Conservation (phyloP, 139 green algal species). For the Coelastrella sp. region DNA sequence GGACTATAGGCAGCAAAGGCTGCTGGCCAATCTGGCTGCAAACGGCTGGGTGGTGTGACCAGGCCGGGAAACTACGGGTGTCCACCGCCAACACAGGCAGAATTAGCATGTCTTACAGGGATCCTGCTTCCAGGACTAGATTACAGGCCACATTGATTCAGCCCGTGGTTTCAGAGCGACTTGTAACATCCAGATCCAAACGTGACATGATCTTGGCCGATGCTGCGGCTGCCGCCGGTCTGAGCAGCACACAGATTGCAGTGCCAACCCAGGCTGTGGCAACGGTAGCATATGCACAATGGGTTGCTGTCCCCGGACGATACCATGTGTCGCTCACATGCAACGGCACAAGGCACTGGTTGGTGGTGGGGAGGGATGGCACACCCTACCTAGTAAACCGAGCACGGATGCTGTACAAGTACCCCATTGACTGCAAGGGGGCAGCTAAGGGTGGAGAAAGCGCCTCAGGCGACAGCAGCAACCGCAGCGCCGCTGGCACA, state of each 20-base stretch:
- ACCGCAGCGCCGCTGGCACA: neutral
- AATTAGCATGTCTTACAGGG: too few relatives aligned
- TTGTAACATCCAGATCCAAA: slow-evolving; percentile 33
- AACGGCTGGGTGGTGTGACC: too few relatives aligned
- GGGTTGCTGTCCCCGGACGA: slow-evolving; percentile 44
- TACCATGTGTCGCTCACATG: slow-evolving; percentile 53
- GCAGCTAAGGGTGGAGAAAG: neutral
- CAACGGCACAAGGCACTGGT: slow-evolving; percentile 53
- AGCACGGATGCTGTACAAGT: slow-evolving; percentile 43
- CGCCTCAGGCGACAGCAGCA: neutral
- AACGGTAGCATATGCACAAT: slow-evolving; percentile 22
- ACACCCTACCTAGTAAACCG: slow-evolving; percentile 52
- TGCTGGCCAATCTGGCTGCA: too few relatives aligned
- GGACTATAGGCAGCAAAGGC: too few relatives aligned
- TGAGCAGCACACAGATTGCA: neutral
- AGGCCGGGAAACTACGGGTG: too few relatives aligned
- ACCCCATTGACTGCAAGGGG: neutral
- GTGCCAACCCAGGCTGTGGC: neutral
- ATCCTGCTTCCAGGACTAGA: too few relatives aligned
- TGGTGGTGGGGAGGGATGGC: slow-evolving; percentile 13
- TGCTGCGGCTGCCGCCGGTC: slow-evolving; percentile 1
- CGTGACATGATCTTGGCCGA: neutral
- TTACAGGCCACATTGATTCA: neutral
- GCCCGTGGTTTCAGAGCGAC: slow-evolving; percentile 24
- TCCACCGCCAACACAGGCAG: too few relatives aligned